Evolutionary conservation across 2,329 filamentous ascomycete species (phyloP).

Genomic region (Ophiostoma himal-ulmi): DNA sequence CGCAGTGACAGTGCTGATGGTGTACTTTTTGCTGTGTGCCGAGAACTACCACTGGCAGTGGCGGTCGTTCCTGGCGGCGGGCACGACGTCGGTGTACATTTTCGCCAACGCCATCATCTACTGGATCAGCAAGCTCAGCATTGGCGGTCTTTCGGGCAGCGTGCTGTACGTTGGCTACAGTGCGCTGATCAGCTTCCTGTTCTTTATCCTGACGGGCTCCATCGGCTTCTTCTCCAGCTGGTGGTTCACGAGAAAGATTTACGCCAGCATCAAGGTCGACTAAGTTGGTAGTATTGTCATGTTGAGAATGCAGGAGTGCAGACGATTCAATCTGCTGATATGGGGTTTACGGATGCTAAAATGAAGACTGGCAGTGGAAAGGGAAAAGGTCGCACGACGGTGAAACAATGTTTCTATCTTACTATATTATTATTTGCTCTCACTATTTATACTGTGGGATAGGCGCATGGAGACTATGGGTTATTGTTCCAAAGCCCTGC

Average conservation of each 20-base stretch:
- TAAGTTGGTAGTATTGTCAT: conserved; percentile 38
- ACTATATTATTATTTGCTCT: neutral
- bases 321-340: neutral
- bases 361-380: neutral
- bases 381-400: neutral
- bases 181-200: conserved; percentile 77
- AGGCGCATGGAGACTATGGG: conserved; percentile 4
- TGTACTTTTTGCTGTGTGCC: conserved; percentile 91
- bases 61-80: conserved; percentile 86
- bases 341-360: neutral
- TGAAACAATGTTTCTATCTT: neutral
- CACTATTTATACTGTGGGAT: neutral
- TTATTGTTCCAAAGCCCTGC: neutral
- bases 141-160: conserved; percentile 76
- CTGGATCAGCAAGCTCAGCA: conserved; percentile 79
- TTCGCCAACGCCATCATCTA: conserved; percentile 89
- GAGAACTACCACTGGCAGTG: conserved; percentile 99
- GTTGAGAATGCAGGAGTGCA: neutral
- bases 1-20: conserved; percentile 84
- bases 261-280: conserved; percentile 97
- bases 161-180: conserved; percentile 94
- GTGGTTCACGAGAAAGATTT: conserved; percentile 91
- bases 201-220: conserved; percentile 88
- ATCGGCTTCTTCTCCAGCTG: conserved; percentile 95
- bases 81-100: conserved; percentile 85